Conservation (phyloP, 2,329 filamentous ascomycete genomes). For the Fusarium transvaalense region DNA sequence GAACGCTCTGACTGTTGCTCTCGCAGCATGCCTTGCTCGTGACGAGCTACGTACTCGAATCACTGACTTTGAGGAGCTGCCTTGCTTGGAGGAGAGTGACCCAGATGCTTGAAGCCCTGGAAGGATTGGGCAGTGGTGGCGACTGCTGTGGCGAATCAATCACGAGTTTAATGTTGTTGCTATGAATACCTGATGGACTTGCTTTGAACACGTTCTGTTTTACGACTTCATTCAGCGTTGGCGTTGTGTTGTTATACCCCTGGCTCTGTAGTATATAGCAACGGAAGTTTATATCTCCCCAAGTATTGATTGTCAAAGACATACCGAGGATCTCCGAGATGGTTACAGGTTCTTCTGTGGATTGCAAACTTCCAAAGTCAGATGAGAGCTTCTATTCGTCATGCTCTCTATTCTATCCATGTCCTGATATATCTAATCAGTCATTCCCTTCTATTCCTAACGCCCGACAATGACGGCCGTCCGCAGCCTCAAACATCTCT, state of each 20-base stretch:
- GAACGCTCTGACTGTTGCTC: conserved; percentile 60
- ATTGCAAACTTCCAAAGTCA: conserved; percentile 15
- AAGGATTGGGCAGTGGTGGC: neutral
- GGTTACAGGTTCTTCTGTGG: neutral
- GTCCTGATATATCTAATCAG: conserved; percentile 41
- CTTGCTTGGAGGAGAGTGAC: conserved; percentile 53
- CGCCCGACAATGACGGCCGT: conserved; percentile 48
- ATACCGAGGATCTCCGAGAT: neutral
- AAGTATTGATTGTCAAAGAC: neutral
- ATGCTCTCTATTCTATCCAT: conserved; percentile 49
- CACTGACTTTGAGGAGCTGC: conserved; percentile 53
- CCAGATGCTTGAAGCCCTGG: conserved; percentile 52
- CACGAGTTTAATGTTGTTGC: neutral
- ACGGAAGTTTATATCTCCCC: neutral
- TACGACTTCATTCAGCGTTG: conserved; percentile 9
- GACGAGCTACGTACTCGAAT: conserved; percentile 54
- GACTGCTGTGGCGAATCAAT: neutral
- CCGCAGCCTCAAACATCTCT: conserved; percentile 35
- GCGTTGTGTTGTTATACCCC: conserved; percentile 19
- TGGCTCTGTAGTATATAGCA: neutral
- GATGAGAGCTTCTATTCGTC: conserved; percentile 44
- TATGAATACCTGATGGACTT: neutral
- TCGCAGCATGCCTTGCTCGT: conserved; percentile 56
- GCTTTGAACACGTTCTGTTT: conserved; percentile 13
- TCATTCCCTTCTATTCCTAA: conserved; percentile 49